A percentile compares a stretch with the other conserved stretches of the same genome.
Evolutionary conservation across 2,329 filamentous ascomycete species (phyloP).

Genomic region (Paramyrothecium roridum): DNA sequence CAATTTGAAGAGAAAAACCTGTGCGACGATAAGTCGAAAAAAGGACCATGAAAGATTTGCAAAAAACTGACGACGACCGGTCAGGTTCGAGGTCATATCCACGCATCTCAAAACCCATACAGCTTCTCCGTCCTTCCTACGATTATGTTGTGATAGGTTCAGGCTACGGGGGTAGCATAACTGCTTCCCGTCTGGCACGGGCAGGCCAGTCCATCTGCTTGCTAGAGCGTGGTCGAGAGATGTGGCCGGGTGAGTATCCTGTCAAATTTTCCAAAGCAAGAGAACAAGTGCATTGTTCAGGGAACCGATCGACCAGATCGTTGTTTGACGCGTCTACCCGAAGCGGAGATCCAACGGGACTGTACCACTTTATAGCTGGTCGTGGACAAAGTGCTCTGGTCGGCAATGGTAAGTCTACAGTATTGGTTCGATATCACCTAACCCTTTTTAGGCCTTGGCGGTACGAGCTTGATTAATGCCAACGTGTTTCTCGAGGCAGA

Average conservation of each 20-base stretch:
- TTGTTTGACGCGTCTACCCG: constrained; percentile 17
- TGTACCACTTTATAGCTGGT: constrained; percentile 62
- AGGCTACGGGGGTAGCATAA: constrained; percentile 66
- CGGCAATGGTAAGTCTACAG: constrained; percentile 32
- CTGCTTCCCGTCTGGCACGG: constrained; percentile 62
- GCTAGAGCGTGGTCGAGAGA: constrained; percentile 62
- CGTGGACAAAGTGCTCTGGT: constrained; percentile 61
- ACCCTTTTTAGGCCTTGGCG: constrained; percentile 48
- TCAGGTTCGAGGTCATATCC: too few relatives aligned
- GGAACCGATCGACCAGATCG: constrained; percentile 37
- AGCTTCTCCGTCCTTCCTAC: constrained; percentile 46
- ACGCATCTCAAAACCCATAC: too few relatives aligned
- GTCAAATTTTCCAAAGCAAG: constrained; percentile 40
- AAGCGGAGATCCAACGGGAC: constrained; percentile 52
- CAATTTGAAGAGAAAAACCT: too few relatives aligned
- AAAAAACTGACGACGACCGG: too few relatives aligned
- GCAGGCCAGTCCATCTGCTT: constrained; percentile 56
- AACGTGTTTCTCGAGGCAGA: constrained; percentile 65
- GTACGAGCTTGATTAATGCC: constrained; percentile 64
- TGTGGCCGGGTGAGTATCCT: constrained; percentile 66
- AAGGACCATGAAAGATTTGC: too few relatives aligned
- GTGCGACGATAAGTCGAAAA: too few relatives aligned
- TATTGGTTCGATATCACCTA: too few relatives aligned
- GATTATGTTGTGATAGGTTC: constrained; percentile 67
- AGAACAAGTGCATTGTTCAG: constrained; percentile 51